Evolutionary conservation across 2,329 filamentous ascomycete genomes (phyloP).

Genomic region (Paraphoma sp.): DNA sequence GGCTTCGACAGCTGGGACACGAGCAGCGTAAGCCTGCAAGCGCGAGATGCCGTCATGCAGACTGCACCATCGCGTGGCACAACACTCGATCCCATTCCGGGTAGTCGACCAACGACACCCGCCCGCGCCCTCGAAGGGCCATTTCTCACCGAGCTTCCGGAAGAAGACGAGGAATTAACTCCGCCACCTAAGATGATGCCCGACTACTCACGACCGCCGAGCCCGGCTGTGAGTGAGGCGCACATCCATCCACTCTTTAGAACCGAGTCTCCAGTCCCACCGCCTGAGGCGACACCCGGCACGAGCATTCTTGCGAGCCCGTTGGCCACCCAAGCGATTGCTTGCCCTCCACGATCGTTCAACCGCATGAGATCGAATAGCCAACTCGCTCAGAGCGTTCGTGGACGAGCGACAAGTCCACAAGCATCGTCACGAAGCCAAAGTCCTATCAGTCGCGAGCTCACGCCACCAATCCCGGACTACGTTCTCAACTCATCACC

Average conservation of each 20-base stretch:
- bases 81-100: constrained; percentile 74
- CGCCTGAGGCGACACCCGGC: constrained; percentile 68
- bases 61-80: constrained; percentile 51
- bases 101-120: constrained; percentile 70
- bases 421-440: constrained; percentile 34
- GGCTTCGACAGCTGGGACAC: constrained; percentile 80
- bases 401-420: constrained; percentile 28
- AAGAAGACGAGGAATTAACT: constrained; percentile 36
- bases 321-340: constrained; percentile 69
- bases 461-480: constrained; percentile 52
- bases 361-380: constrained; percentile 47
- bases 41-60: constrained; percentile 56
- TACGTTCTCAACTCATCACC: constrained; percentile 52
- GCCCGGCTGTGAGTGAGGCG: constrained; percentile 60
- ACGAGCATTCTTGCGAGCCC: constrained; percentile 76
- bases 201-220: constrained; percentile 45
- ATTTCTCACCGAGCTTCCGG: constrained; percentile 41
- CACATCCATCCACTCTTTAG: constrained; percentile 82
- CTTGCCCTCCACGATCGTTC: constrained; percentile 42
- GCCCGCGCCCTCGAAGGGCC: constrained; percentile 64
- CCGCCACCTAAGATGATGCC: constrained; percentile 42
- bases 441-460: constrained; percentile 45
- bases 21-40: constrained; percentile 68
- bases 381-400: constrained; percentile 32
- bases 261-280: constrained; percentile 72